These are phyloP conservation scores for Tulasnella calospora DNA, from an alignment of 768 basidiomycete genomes.

Conservation along the genomic window DNA sequence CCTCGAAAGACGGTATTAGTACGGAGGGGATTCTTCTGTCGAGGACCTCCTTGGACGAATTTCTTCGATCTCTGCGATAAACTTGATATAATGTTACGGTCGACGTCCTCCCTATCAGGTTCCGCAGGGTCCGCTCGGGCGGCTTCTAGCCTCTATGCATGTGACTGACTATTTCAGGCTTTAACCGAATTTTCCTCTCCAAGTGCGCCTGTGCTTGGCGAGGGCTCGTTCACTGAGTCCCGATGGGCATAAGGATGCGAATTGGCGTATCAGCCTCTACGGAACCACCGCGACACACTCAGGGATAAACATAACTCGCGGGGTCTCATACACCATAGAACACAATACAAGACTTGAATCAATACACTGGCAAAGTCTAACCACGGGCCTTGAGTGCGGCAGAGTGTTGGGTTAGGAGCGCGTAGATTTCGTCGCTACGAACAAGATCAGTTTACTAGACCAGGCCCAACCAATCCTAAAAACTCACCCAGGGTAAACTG, in stretches of 20 bases:
- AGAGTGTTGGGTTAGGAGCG: constrained; percentile 42
- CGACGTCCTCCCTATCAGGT: no score
- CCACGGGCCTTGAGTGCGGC: constrained; percentile 45
- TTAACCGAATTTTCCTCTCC: no score
- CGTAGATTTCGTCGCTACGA: constrained; percentile 42
- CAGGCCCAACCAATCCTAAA: no score
- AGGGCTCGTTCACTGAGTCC: no score
- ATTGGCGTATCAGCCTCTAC: no score
- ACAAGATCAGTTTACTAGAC: not conserved
- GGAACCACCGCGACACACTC: no score
- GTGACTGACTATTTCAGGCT: no score
- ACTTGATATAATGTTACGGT: not conserved
- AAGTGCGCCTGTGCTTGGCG: no score
- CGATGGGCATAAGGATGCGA: no score
- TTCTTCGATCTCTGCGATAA: not conserved
- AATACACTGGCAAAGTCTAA: constrained; percentile 18
- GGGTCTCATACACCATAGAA: not conserved
- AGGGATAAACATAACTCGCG: no score
- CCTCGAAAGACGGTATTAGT: not conserved
- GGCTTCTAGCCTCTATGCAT: no score
- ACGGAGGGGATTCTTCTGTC: not conserved
- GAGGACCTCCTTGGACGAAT: not conserved
- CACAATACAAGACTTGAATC: not conserved
- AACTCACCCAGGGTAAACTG: constrained; percentile 41
- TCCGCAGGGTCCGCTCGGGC: no score